A percentile compares a stretch with the other conserved stretches of the same genome.
phyloP scores from a whole-genome alignment of 257 asterid genomes.

The Phtheirospermum japonicum region DNA sequence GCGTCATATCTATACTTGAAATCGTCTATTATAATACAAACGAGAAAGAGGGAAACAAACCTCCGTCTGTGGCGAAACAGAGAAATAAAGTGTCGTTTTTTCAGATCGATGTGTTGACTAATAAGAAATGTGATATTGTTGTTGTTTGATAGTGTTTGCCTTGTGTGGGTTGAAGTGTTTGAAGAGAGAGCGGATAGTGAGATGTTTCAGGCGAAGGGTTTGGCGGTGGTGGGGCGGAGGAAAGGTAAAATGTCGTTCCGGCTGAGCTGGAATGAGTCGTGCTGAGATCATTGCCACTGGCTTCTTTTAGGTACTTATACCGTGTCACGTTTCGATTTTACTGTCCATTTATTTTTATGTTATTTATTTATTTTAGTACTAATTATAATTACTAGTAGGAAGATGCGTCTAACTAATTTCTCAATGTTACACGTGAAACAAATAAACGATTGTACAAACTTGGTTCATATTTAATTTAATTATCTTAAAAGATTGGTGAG shows the following conservation, averaged over 20 bases:
- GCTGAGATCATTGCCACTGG: conserved; percentile 29
- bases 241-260: conserved; percentile 32
- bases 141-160: neutral
- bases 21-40: neutral
- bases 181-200: conserved; percentile 13
- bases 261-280: conserved; percentile 36
- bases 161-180: conserved; percentile 12
- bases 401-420: too few relatives aligned
- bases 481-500: too few relatives aligned
- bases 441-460: too few relatives aligned
- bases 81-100: conserved; percentile 24
- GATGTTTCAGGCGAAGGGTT: conserved; percentile 35
- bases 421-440: too few relatives aligned
- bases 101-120: conserved; percentile 39
- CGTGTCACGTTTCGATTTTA: conserved; percentile 11
- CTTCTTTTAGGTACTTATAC: conserved; percentile 25
- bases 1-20: conserved; percentile 50
- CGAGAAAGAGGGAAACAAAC: neutral
- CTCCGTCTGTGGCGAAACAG: conserved; percentile 14
- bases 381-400: too few relatives aligned
- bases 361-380: too few relatives aligned
- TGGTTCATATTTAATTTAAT: too few relatives aligned
- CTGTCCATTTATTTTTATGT: neutral
- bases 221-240: conserved; percentile 38
- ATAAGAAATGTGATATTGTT: conserved; percentile 10